Conservation (phyloP, 129 eudicot genomes). For the Kitagawia praeruptora region DNA sequence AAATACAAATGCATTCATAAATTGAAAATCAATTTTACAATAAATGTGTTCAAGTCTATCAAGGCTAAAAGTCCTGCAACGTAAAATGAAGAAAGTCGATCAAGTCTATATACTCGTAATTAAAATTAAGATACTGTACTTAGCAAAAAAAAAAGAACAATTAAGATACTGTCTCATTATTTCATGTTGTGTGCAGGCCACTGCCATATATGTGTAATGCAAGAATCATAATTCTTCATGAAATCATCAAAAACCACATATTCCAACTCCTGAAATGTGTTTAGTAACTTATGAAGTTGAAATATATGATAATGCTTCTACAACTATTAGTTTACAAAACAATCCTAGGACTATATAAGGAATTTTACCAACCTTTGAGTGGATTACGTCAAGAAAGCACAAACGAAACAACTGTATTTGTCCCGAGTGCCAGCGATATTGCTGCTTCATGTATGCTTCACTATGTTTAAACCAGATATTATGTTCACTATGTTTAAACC, state of each 20-base stretch:
- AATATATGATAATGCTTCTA: not conserved
- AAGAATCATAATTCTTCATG: not conserved
- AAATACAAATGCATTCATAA: no score
- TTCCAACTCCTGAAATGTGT: not conserved
- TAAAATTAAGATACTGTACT: no score
- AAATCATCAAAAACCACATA: not conserved
- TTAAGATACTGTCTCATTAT: not conserved
- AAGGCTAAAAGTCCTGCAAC: no score
- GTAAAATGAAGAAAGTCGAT: no score
- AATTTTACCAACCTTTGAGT: slow-evolving; percentile 4
- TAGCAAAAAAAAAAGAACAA: no score
- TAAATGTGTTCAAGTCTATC: no score
- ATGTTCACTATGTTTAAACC: not conserved
- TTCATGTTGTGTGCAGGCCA: not conserved
- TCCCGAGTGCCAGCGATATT: slow-evolving; percentile 12
- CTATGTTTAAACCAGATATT: not conserved
- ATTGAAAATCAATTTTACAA: no score
- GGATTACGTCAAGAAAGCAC: slow-evolving; percentile 2
- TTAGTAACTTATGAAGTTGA: not conserved
- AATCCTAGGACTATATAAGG: not conserved
- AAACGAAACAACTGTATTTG: slow-evolving; percentile 8
- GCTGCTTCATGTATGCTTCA: slow-evolving; percentile 15
- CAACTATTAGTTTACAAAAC: no score
- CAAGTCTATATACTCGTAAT: no score
- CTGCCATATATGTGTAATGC: not conserved